Conservation (phyloP, 371 early-diverging fungal genomes). For the Nematocida parisii region DNA sequence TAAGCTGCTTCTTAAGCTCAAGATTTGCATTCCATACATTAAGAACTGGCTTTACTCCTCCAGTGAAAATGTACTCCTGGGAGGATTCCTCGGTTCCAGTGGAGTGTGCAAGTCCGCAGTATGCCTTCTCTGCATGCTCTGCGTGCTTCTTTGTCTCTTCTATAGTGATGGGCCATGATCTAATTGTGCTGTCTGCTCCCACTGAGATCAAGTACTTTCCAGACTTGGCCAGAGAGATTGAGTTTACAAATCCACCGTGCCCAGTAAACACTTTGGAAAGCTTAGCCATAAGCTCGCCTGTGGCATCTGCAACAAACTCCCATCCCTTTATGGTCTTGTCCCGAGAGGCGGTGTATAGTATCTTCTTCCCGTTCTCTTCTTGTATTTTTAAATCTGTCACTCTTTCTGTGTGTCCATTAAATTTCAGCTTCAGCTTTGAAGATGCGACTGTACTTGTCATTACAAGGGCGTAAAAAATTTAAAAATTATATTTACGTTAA, state of each 20-base stretch:
- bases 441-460: slow-evolving; percentile 58
- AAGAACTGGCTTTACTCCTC: slow-evolving; percentile 61
- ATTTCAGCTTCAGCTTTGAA: slow-evolving; percentile 53
- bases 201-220: slow-evolving; percentile 63
- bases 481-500: slow-evolving; percentile 58
- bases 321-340: slow-evolving; percentile 63
- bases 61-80: slow-evolving; percentile 62
- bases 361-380: slow-evolving; percentile 13
- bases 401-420: slow-evolving; percentile 56
- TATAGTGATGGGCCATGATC: slow-evolving; percentile 52
- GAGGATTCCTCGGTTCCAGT: slow-evolving; percentile 25
- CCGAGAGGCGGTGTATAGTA: slow-evolving; percentile 62
- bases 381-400: slow-evolving; percentile 63
- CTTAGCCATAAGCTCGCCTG: slow-evolving; percentile 48
- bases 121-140: slow-evolving; percentile 55
- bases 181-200: slow-evolving; percentile 58
- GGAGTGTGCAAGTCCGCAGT: slow-evolving; percentile 63
- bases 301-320: slow-evolving; percentile 47
- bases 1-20: slow-evolving; percentile 51
- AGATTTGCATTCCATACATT: slow-evolving; percentile 67
- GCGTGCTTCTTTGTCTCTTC: slow-evolving; percentile 36
- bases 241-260: slow-evolving; percentile 61
- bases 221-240: slow-evolving; percentile 28
- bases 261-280: slow-evolving; percentile 52
- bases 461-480: slow-evolving; percentile 65